Evolutionary conservation across 148 eudicot species (phyloP), one percentile per base, ranked within the genome.

Genomic region (Euryodendron excelsum): DNA sequence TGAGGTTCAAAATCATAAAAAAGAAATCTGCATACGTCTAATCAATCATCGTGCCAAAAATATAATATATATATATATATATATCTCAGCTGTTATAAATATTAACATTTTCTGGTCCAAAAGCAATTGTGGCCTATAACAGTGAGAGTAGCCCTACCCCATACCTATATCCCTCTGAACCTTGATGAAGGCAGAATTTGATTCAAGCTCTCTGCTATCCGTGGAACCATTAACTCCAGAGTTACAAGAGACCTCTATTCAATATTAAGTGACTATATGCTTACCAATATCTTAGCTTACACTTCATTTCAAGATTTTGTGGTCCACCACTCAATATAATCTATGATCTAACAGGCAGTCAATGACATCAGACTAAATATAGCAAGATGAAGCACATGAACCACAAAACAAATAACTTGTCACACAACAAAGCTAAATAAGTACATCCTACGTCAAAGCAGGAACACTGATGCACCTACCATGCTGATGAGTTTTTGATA

Each of bases 401-500:
- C 15, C 33, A 27, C 20, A 28, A 30, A 62, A 75, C 28, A 44
- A 75, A 20, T 27, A 75, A 41, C 17, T 17, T 1, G 11, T 17
- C 14, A 8, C 4, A 74, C 20, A 44, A 25, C 13, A 28, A 44
- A 61, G 28, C 69, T 27, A 61, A 27, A 75, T 17, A 44, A 23
- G 23, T 20, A 33, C 59, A 65, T 48, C 2, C 11, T 14, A 41
- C 14, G n/a, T 14, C 23, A 45, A 45, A 75, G 62, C 17, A 71
- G 18, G 62, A 41, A 41, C 25, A 56, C 25, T 1, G n/a, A 72
- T 67, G 66, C 66, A 80, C 84, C 78, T 85, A 94, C 98, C 99
- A 93, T 93, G 69, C 77, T 88, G 66, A 96, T 78, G 68, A 96
- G 78, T 78, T 83, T 92, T 83, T 82, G 53, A 77, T 87, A 86